phyloP scores from a whole-genome alignment of 2,329 filamentous ascomycete genomes.

The Colletotrichum limetticola region DNA sequence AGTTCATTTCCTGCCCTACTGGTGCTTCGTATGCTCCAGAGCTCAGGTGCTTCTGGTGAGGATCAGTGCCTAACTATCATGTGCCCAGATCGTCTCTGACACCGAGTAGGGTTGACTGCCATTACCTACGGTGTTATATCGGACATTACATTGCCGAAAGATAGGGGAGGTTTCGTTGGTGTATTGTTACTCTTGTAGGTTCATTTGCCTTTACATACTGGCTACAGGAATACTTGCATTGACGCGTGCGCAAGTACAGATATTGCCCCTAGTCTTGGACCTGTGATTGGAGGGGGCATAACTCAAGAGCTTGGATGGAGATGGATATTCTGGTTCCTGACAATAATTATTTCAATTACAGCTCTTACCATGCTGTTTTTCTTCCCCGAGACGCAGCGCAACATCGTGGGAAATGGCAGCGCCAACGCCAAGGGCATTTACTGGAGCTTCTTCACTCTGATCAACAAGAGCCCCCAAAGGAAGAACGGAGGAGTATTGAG shows the following conservation, averaged over 20 bases:
- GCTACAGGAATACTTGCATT: neutral
- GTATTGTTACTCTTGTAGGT: slow-evolving; percentile 49
- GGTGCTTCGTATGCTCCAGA: slow-evolving; percentile 45
- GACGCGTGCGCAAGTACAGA: neutral
- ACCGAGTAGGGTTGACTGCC: slow-evolving; percentile 54
- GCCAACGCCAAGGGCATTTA: neutral
- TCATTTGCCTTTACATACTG: neutral
- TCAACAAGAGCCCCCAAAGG: neutral
- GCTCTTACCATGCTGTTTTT: slow-evolving; percentile 52
- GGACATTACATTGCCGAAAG: slow-evolving; percentile 65
- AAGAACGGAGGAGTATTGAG: neutral
- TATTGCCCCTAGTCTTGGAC: slow-evolving; percentile 48
- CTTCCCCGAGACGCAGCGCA: slow-evolving; percentile 57
- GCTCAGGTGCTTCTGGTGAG: slow-evolving; percentile 55
- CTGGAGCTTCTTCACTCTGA: neutral
- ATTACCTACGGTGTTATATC: slow-evolving; percentile 63
- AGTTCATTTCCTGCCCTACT: slow-evolving; percentile 57
- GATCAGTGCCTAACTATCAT: slow-evolving; percentile 58
- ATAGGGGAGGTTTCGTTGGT: slow-evolving; percentile 66
- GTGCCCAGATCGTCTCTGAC: slow-evolving; percentile 45
- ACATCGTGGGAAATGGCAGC: slow-evolving; percentile 44
- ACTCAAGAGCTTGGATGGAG: slow-evolving; percentile 62
- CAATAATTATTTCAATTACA: slow-evolving; percentile 51
- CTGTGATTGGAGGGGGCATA: slow-evolving; percentile 63
- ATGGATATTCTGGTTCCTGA: slow-evolving; percentile 64